Base-by-base conservation (phyloP, 2,329 filamentous ascomycete genomes). In the Colletotrichum eleusines region DNA sequence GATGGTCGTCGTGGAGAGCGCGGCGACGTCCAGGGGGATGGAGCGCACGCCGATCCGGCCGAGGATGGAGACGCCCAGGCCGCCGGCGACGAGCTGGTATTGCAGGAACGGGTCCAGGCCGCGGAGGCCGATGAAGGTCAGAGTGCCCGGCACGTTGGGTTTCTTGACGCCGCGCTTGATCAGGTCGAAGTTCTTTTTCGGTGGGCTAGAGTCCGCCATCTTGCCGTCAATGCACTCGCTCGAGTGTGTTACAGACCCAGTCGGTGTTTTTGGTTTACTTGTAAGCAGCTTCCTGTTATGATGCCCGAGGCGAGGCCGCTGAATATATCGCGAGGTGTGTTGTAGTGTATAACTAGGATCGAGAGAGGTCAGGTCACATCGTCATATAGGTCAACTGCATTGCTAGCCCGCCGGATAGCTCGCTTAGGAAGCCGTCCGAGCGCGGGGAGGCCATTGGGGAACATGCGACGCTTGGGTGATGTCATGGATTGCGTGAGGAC, bases 1-100 rank as follows among this genome's bases (percentile, higher is more conserved):
- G 50, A 76, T 44, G 35, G 75, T 75, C 2, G 75, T 77, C 40
- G 78, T 72, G 55, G 80, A 79, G 4, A 81, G 82, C 54, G 80
- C 74, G n/a, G 81, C 73, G 9, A 81, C 77, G 20, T 81, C 77
- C 20, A 84, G 80, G n/a, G 80, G 74, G 31, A 87, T 77, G 9
- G 81, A 78, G 14, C 77, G 76, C 50, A 87, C 74, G 59, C 86
- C 85, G 11, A 88, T 74, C 5, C 76, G 77, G 63, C 83, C 76
- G 72, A 90, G 82, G 50, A 88, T 76, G 33, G 84, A 76, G 23
- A 81, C 76, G 73, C 87, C 68, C 83, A 79, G 73, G 84, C 77
- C 72, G 63, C 73, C 61, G 66, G 76, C 60, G 66, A 81, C 73
- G 33, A 81, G 72, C 46, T 77, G 66, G 67, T 78, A 78, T 72